Evolutionary conservation across 257 asterid genomes (phyloP).

Genomic region (Penstemon eatonii): DNA sequence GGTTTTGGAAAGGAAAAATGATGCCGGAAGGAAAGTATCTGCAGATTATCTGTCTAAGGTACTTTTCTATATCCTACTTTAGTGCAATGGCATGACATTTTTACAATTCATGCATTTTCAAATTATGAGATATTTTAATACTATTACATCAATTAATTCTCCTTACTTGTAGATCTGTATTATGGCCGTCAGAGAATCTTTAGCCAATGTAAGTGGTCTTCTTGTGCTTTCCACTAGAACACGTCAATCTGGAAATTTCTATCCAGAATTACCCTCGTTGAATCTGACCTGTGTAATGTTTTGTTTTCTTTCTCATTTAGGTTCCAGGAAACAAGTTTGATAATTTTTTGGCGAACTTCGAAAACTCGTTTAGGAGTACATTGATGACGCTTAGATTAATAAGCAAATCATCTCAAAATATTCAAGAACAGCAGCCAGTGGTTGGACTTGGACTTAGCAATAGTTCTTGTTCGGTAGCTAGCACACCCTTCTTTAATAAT

Average conservation of each 20-base stretch:
- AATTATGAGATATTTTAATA: not conserved
- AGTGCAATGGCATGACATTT: conserved; percentile 3
- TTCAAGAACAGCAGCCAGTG: conserved; percentile 32
- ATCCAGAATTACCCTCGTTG: not conserved
- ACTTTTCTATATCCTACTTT: conserved; percentile 29
- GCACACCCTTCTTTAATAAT: conserved; percentile 17
- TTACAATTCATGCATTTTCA: not conserved
- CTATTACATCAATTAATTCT: not conserved
- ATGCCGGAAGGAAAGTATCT: conserved; percentile 46
- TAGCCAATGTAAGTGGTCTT: conserved; percentile 43
- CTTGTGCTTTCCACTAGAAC: conserved; percentile 14
- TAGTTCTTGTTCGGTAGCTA: conserved; percentile 37
- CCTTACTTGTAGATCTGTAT: conserved; percentile 60
- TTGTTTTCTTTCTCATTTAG: conserved; percentile 37
- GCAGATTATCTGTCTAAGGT: conserved; percentile 71
- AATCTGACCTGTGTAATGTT: conserved; percentile 10
- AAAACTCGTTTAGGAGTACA: conserved; percentile 51
- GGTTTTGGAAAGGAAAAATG: conserved; percentile 70
- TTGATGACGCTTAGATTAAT: conserved; percentile 60
- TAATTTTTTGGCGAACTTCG: conserved; percentile 44
- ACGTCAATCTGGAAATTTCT: too few species aligned
- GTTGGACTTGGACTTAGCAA: conserved; percentile 26
- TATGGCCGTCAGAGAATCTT: conserved; percentile 67
- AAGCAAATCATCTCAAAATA: conserved; percentile 45
- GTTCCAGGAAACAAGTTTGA: conserved; percentile 49